phyloP scores from a whole-genome alignment of 73 alveolate genomes.

The Paramecium bursaria region DNA sequence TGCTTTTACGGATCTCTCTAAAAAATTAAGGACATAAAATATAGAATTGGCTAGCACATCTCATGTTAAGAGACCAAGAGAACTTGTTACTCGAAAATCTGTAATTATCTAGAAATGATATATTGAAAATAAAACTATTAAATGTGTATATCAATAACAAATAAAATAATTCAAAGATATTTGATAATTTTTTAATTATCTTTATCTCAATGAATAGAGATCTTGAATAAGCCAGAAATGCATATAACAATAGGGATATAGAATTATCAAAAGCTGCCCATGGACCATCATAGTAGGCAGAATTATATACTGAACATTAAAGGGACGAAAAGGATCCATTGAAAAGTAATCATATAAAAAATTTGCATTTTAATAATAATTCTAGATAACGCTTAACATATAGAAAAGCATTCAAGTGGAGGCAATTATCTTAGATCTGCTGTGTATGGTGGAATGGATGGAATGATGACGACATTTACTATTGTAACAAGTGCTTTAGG shows the following conservation, averaged over 20 bases:
- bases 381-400: not conserved
- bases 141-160: no score
- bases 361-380: not conserved
- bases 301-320: not conserved
- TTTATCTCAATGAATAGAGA: conserved; percentile 58
- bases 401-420: conserved; percentile 41
- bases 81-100: no score
- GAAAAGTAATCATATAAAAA: conserved; percentile 7
- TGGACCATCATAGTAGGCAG: not conserved
- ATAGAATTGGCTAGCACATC: no score
- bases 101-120: no score
- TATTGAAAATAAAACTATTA: no score
- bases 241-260: conserved; percentile 33
- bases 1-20: no score
- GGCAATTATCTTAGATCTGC: conserved; percentile 60
- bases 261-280: conserved; percentile 64
- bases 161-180: no score
- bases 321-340: conserved; percentile 29
- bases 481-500: conserved; percentile 32
- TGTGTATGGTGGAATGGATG: conserved; percentile 72
- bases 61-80: no score
- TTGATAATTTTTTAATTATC: no score
- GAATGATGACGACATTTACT: conserved; percentile 67
- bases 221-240: conserved; percentile 63
- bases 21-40: no score